Conservation (phyloP, 148 eudicot genomes). For the Camellia lanceoleosa region DNA sequence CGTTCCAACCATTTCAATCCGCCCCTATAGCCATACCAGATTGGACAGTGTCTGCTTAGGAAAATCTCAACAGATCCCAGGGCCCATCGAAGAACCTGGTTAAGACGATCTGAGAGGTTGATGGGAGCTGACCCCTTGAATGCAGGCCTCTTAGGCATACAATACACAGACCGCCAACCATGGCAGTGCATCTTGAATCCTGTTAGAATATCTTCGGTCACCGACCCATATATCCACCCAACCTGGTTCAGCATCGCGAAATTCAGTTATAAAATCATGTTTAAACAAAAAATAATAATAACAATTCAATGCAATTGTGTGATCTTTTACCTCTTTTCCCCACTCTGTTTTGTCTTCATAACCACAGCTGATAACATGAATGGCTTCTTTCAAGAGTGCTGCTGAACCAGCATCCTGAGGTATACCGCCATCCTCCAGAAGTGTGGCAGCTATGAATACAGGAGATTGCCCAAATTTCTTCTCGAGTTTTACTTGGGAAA, state of each 20-base stretch:
- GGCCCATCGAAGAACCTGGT: constrained; percentile 72
- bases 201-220: constrained; percentile 62
- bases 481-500: constrained; percentile 57
- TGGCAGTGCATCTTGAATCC: constrained; percentile 70
- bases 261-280: background rate
- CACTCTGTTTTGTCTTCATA: constrained; percentile 63
- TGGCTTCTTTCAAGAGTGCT: constrained; percentile 56
- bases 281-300: background rate
- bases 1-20: constrained; percentile 59
- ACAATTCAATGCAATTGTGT: background rate
- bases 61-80: constrained; percentile 64
- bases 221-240: constrained; percentile 67
- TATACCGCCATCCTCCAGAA: constrained; percentile 50
- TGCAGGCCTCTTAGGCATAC: constrained; percentile 54
- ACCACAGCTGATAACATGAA: constrained; percentile 64
- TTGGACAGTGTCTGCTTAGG: constrained; percentile 56
- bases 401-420: constrained; percentile 38
- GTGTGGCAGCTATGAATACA: constrained; percentile 54
- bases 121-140: constrained; percentile 69
- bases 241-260: constrained; percentile 27
- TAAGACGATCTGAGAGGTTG: constrained; percentile 62
- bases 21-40: constrained; percentile 55
- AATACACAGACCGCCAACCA: constrained; percentile 66
- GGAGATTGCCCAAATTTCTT: constrained; percentile 66
- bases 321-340: constrained; percentile 61